Evolutionary conservation across 192 early-diverging fungal species (phyloP), one percentile per base, ranked within the genome.

Genomic region (Podila epigama): DNA sequence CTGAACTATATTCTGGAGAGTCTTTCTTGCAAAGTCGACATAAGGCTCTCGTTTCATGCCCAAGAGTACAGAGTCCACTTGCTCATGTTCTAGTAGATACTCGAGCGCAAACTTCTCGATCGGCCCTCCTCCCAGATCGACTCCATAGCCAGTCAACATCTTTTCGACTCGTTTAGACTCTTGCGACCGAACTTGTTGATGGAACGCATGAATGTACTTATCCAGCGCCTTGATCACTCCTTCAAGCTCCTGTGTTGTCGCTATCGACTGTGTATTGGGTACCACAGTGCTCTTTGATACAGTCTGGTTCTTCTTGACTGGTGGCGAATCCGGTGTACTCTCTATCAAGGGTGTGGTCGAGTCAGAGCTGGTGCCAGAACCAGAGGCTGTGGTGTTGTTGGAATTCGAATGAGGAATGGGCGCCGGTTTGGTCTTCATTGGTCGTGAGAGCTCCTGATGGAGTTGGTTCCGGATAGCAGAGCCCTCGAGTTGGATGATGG

Each of bases 101-200:
- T 79, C 66, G 16, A 73, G 13, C 3, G 69, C 75, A 40, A 82
- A 71, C 36, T 68, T 28, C 63, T 82, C 81, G n/a, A 79, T 60
- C 15, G 58, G 31, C 25, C 58, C 64, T 10, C 65, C 75, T 32
- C 68, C 63, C 1, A 67, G 53, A 34, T 66, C 51, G n/a, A 68
- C 39, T 5, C 66, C 60, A 15, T 58, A 36, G 16, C 70, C 72
- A n/a, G 63, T 60, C 34, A 82, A 40, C 61, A 70, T 67, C 7
- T 51, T 42, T 3, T 33, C 15, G 36, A 82, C 69, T 1, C 60
- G 60, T 28, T 51, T 33, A 0, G 75, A 51, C 33, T 71, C 81
- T 22, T 66, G 68, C 20, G 53, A 66, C n/a, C 75, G 51, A 12
- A 82, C 69, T 60, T 82, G 75, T n/a, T 65, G 62, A 22, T 82